Base-by-base conservation (phyloP, 1,284 basidiomycete species). In the Trametes versicolor region DNA sequence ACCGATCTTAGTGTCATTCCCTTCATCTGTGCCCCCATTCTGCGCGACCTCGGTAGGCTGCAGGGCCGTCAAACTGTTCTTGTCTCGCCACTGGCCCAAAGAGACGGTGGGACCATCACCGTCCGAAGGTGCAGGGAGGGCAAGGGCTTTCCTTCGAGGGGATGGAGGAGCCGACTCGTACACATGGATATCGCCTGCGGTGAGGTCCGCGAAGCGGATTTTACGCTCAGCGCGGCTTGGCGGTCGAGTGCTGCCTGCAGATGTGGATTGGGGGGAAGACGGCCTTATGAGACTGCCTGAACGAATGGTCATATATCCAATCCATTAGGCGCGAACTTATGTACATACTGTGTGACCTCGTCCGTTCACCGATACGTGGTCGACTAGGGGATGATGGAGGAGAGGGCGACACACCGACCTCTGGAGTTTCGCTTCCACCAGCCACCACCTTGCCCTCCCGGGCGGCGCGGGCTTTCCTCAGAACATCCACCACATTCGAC, bases 151-250 rank as follows among this genome's bases (percentile, higher is more conserved):
- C 66, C 81, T 83, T 48, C 84, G 84, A 0, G 92, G 92, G 4
- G 93, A 93, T 2, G 89, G 80, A 1, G 92, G 92, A 1, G 87
- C 88, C 23, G 92, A 93, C 70, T 92, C 90, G 71, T 94, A 94
- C 0, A 94, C 88, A 73, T 92, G 83, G 1, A 94, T 86, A 63
- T 87, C 83, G 9, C 79, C 72, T 0, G 84, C 80, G 0, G 80
- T 83, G 13, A 87, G 72, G 9, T 86, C 83, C 27, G 85, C 84
- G 62, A 87, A 87, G n/a, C 86, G 85, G 19, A 87, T 72, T 60
- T 76, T 82, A 7, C 82, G 80, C 56, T 80, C 74, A 3, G 78
- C 69, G 34, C 82, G 70, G 47, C 79, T 82, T 36, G 82, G 77
- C 10, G 83, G 80, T 25, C 82, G 79, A 6, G 83, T 79, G 59